Base-by-base conservation (phyloP, 179 eudicot species). In the Sideroxylon spinosum region DNA sequence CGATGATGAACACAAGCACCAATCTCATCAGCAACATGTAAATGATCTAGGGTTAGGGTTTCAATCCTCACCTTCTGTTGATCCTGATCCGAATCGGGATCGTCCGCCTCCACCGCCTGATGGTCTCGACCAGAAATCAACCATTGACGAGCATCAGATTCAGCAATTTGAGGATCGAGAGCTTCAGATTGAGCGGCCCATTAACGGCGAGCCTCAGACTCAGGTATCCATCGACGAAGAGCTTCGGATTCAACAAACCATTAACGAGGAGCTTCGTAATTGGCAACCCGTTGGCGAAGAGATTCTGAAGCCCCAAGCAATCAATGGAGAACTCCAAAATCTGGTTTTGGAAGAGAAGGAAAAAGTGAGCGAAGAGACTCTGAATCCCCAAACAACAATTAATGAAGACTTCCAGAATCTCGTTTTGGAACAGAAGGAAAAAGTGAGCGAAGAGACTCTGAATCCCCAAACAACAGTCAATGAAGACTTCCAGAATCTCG, bases 11-110 rank as follows among this genome's bases (percentile, higher is more conserved):
- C 12, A 56, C 9, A 9, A 49, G 55, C 74, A 3, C 64, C 1
- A 28, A 16, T 3, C 74, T 66, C 52, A 52, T 6, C 74, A 28
- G 16, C 60, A 17, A 1, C 52, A 23, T 9, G 32, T 61, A 10
- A 49, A 17, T 3, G 13, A 71, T 0, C 53, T 80, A 75, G 76
- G 71, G 72, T 76, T 81, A 71, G 83, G 83, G 77, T 77, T 71
- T 71, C 56, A 68, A 10, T 46, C 57, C 1, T 9, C 53, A 1
- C 62, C 60, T 52, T 16, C 63, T n/a, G 23, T 9, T 2, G 29
- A 79, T 6, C 65, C 11, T 22, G 81, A 72, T 61, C 63, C 26
- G n/a, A 29, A 4, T 12, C 62, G 20, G 14, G 29, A 67, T 25
- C 80, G 63, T 4, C 6, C 17, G 9, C 25, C 55, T 10, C 44